These are phyloP conservation scores for Cladosporium oxysporum DNA, from an alignment of 2,329 filamentous ascomycete species.

Conservation along the genomic window DNA sequence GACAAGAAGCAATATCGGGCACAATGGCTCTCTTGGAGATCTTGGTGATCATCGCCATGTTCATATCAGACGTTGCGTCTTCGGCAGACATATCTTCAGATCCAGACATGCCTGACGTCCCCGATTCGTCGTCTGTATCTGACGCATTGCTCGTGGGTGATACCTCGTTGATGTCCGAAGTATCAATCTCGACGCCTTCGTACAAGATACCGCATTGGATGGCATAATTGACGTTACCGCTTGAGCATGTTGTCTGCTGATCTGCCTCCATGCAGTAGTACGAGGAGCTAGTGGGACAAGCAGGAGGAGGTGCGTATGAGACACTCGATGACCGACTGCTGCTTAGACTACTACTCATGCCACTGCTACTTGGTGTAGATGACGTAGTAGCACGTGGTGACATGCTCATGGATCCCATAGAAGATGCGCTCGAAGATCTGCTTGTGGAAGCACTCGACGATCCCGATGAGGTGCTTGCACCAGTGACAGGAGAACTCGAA, in stretches of 20 bases:
- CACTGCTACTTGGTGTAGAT: neutral
- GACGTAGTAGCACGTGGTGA: neutral
- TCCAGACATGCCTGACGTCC: neutral
- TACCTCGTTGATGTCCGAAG: constrained; percentile 17
- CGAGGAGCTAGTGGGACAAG: constrained; percentile 19
- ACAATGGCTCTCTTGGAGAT: constrained; percentile 23
- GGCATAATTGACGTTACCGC: constrained; percentile 20
- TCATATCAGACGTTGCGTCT: neutral
- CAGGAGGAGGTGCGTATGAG: constrained; percentile 17
- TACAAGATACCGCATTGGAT: constrained; percentile 28
- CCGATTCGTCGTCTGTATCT: neutral
- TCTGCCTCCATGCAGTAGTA: constrained; percentile 13
- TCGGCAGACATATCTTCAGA: neutral
- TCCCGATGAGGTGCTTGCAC: neutral
- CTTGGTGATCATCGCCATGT: constrained; percentile 18
- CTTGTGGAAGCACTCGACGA: neutral
- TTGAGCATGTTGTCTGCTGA: constrained; percentile 22
- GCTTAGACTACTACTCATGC: neutral
- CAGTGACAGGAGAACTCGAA: neutral
- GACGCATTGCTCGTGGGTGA: neutral
- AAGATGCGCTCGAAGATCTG: neutral
- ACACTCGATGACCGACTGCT: constrained; percentile 19
- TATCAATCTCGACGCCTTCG: constrained; percentile 28
- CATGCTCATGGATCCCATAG: neutral
- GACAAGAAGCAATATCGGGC: constrained; percentile 26